These are phyloP conservation scores for Zygoascus sp. DNA, from an alignment of 1,139 yeast genomes.

Conservation along the genomic window DNA sequence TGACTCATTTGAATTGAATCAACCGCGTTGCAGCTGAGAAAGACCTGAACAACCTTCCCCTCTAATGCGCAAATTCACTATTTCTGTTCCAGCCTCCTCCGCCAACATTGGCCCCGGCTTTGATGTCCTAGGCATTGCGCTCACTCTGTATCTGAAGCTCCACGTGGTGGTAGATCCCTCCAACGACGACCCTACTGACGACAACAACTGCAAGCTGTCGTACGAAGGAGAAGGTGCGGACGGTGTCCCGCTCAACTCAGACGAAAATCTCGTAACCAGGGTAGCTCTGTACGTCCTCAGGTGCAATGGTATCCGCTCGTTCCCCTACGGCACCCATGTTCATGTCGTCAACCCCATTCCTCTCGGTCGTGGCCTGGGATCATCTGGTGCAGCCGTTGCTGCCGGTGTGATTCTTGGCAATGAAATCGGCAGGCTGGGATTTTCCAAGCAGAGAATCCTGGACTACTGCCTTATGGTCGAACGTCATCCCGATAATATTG, in stretches of 20 bases:
- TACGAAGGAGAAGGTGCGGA: constrained; percentile 78
- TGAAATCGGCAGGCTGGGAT: constrained; percentile 68
- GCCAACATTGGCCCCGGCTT: constrained; percentile 99
- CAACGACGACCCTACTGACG: constrained; percentile 47
- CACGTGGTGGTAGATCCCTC: constrained; percentile 59
- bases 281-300: constrained; percentile 88
- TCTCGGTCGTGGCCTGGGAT: constrained; percentile 92
- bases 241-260: constrained; percentile 71
- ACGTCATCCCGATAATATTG: constrained; percentile 96
- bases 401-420: constrained; percentile 94
- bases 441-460: constrained; percentile 74
- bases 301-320: constrained; percentile 66
- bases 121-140: constrained; percentile 90
- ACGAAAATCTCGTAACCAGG: constrained; percentile 78
- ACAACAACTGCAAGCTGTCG: constrained; percentile 62
- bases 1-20: background rate
- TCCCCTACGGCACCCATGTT: constrained; percentile 81
- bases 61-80: constrained; percentile 27
- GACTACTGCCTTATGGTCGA: constrained; percentile 96
- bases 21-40: too few species aligned
- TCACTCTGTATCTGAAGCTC: constrained; percentile 66
- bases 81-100: constrained; percentile 91
- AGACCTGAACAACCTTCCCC: background rate
- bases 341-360: constrained; percentile 89
- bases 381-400: constrained; percentile 98